These are phyloP conservation scores for Ganoderma leucocontextum DNA, from an alignment of 1,284 basidiomycete species.

Conservation along the genomic window DNA sequence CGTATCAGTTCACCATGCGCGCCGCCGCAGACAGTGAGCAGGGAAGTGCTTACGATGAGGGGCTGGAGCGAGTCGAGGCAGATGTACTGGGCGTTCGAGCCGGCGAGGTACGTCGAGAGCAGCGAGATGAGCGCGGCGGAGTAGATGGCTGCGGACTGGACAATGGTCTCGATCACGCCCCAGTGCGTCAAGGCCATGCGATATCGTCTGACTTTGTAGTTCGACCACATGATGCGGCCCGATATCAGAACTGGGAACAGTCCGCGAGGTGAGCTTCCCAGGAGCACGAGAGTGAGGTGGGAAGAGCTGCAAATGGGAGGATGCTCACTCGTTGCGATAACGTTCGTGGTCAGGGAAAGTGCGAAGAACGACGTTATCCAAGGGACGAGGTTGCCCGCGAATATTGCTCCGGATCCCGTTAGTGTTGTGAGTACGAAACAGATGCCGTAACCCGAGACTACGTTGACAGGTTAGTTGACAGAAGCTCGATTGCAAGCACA, in stretches of 20 bases:
- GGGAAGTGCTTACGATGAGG: constrained; percentile 25
- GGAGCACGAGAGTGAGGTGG: not conserved
- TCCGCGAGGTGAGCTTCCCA: not conserved
- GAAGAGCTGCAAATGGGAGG: not conserved
- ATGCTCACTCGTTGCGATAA: constrained; percentile 24
- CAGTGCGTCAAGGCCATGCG: constrained; percentile 17
- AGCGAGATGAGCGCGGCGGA: constrained; percentile 31
- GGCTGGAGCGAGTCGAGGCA: constrained; percentile 31
- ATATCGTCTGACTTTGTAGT: constrained; percentile 16
- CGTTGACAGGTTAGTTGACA: not conserved
- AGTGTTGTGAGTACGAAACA: constrained; percentile 19
- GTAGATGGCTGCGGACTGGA: constrained; percentile 34
- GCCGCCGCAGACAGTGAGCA: not conserved
- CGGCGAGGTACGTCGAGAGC: constrained; percentile 29
- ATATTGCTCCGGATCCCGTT: constrained; percentile 17
- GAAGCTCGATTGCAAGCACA: no score
- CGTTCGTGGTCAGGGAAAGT: constrained; percentile 27
- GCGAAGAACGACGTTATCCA: constrained; percentile 27
- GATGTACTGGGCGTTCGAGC: constrained; percentile 32
- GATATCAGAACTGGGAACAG: constrained; percentile 19
- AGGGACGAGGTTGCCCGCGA: constrained; percentile 16
- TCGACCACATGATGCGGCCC: constrained; percentile 24
- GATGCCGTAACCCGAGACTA: constrained; percentile 20
- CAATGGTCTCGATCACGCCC: constrained; percentile 32
- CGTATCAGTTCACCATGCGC: not conserved